Base-by-base conservation (phyloP, 306 rosid genomes). In the Sechiopsis laciniata region DNA sequence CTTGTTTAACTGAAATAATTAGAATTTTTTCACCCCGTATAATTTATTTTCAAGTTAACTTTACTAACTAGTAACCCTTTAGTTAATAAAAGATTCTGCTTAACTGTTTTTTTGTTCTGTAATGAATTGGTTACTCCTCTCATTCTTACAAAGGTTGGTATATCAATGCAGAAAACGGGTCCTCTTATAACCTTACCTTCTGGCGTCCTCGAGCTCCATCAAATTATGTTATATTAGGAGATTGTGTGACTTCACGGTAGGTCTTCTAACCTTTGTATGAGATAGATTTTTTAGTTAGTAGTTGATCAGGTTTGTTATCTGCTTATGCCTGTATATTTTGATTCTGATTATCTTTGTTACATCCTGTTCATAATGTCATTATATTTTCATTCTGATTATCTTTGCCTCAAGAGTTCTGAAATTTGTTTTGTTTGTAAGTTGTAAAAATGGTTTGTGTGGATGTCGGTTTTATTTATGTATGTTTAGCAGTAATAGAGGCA, bases 151-250 rank as follows among this genome's bases (percentile, higher is more conserved):
- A 32, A 29, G 35, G 57, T 76, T 50, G 20, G 54, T 57, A 21
- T 55, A 57, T 42, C 8, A 59, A 0, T 82, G 80, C 87, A 94
- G 99, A 81, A 81, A 81, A 84, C 78, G 90, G 85, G 61, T 77
- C 88, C 58, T 65, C 75, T 64, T 80, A 73, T 81, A 87, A 84
- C 75, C 83, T 94, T 59, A 91, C 97, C 58, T 88, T 91, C 81
- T 94, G 99, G 99, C 90, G 99, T 83, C 92, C 99, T 64, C 88
- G 72, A 75, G 91, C 99, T 79, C 97, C 97, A 29, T 79, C 99
- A 73, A 94, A 88, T 80, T 94, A 89, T 82, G 97, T 87, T 75
- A 79, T 91, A 77, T 79, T 94, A 82, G 99, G 99, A 75, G 99
- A 94, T 71, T 94, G 91, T 78, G 99, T 94, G 78, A 94, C 96